Evolutionary conservation across 352 stramenopile species (phyloP).

Genomic region (Globisporangium nunn): DNA sequence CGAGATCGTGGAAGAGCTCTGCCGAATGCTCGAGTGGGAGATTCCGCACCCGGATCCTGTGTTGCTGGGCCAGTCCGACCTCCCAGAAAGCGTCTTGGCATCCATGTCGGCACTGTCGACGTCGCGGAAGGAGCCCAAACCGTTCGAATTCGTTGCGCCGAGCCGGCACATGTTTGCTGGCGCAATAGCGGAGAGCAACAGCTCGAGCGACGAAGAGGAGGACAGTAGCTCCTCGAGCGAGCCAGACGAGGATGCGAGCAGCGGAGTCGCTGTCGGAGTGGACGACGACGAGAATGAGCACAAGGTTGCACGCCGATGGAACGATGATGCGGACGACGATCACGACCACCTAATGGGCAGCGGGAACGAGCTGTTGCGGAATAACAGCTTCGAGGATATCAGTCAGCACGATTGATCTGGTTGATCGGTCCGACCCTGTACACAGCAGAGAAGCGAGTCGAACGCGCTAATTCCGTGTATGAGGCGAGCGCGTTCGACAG

Average conservation of each 20-base stretch:
- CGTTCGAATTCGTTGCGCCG: slow-evolving; percentile 62
- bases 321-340: slow-evolving; percentile 37
- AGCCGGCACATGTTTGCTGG: slow-evolving; percentile 74
- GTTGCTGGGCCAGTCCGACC: slow-evolving; percentile 54
- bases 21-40: slow-evolving; percentile 66
- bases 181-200: slow-evolving; percentile 50
- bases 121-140: slow-evolving; percentile 22
- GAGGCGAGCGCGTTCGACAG: neutral
- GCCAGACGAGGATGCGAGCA: slow-evolving; percentile 26
- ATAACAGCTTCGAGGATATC: slow-evolving; percentile 50
- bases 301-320: slow-evolving; percentile 21
- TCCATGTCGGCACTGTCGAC: slow-evolving; percentile 16
- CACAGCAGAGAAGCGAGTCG: neutral
- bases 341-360: slow-evolving; percentile 73
- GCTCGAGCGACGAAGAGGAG: slow-evolving; percentile 49
- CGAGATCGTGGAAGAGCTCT: slow-evolving; percentile 79
- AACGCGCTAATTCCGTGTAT: neutral
- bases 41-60: slow-evolving; percentile 66
- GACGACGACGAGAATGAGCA: slow-evolving; percentile 27
- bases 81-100: slow-evolving; percentile 20
- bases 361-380: slow-evolving; percentile 60
- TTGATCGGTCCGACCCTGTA: neutral
- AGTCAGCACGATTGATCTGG: slow-evolving; percentile 13
- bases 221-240: slow-evolving; percentile 46
- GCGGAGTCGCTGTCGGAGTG: slow-evolving; percentile 20